phyloP scores from a whole-genome alignment of 176 grass and related monocot species.

The Puccinellia tenuiflora region DNA sequence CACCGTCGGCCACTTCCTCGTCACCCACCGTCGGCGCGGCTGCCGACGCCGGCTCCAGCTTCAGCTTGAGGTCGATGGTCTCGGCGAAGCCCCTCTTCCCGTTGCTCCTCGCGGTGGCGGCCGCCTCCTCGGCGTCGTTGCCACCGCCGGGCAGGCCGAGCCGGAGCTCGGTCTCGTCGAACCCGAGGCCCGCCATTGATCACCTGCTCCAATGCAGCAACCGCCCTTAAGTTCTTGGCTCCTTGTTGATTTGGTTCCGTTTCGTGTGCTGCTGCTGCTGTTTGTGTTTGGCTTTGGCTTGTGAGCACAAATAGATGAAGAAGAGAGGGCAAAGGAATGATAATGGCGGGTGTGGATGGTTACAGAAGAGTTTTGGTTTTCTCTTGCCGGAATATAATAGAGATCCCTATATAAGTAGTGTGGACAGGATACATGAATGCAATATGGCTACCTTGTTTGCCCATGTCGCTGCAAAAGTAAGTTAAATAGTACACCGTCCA shows the following conservation, averaged over 20 bases:
- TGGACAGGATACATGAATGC: not conserved
- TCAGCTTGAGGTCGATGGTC: conserved; percentile 67
- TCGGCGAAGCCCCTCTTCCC: conserved; percentile 66
- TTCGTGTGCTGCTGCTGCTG: not conserved
- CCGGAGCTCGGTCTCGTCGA: conserved; percentile 73
- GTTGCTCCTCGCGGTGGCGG: conserved; percentile 20
- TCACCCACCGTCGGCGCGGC: not conserved
- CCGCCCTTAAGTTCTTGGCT: not conserved
- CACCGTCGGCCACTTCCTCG: not conserved
- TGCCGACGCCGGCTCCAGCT: conserved; percentile 22
- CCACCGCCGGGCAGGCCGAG: conserved; percentile 48
- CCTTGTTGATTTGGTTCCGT: not conserved
- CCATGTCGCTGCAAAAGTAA: not conserved
- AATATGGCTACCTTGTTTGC: not conserved
- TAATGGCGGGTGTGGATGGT: not conserved
- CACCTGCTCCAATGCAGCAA: not conserved
- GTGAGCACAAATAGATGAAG: not conserved
- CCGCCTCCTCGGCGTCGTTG: conserved; percentile 3
- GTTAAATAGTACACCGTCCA: not conserved
- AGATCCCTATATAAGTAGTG: not conserved
- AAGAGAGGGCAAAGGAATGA: not conserved
- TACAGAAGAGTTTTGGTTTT: not conserved
- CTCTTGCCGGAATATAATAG: not conserved
- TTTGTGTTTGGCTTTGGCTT: not conserved
- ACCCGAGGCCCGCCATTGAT: conserved; percentile 26